Base-by-base conservation (phyloP, 257 asterid genomes). In the Solanum chmielewskii region DNA sequence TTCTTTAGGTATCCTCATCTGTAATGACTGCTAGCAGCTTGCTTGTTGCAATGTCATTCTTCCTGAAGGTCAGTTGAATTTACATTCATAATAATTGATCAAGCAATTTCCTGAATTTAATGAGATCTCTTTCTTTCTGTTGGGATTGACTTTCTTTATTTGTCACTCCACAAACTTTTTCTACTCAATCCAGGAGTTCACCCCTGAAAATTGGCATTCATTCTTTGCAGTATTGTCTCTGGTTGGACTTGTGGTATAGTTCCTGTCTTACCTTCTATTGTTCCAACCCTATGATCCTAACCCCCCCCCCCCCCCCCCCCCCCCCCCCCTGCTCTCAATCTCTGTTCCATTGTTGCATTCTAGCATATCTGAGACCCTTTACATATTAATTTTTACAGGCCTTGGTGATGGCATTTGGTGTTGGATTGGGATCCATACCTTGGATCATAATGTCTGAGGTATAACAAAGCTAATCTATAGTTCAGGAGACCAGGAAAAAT, bases 371-470 rank as follows among this genome's bases (percentile, higher is more conserved):
- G 27, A 47, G 66, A 85, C 86, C 52, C 23, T 87, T 39, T 49
- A 70, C 84, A 70, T 56, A 33, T 27, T 73, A 45, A 84, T 90
- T 91, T 75, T 66, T 37, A 59, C 93, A 96, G 99, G 86, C 90
- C 35, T 86, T 95, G 93, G 98, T 94, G 91, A 91, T 92, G 88
- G 98, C 95, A 84, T 96, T 96, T 87, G 95, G 96, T 44, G 80
- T 92, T 14, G 99, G 99, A 83, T 93, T 96, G 86, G 98, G 98
- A 86, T 94, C 94, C 88, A 90, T 96, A 66, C 98, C 99, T 11
- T 96, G 98, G 98, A 86, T 96, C 85, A 95, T 95, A 88, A 95
- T 96, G 99, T 95, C 98, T 29, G 98, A 96, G 98, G 98, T 96
- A 95, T 68, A 89, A 31, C 42, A 68, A 42, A 74, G 20, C 68